Evolutionary conservation across 352 stramenopile species (phyloP), one percentile per base, ranked within the genome.

Genomic region (Phytopythium aichiense): DNA sequence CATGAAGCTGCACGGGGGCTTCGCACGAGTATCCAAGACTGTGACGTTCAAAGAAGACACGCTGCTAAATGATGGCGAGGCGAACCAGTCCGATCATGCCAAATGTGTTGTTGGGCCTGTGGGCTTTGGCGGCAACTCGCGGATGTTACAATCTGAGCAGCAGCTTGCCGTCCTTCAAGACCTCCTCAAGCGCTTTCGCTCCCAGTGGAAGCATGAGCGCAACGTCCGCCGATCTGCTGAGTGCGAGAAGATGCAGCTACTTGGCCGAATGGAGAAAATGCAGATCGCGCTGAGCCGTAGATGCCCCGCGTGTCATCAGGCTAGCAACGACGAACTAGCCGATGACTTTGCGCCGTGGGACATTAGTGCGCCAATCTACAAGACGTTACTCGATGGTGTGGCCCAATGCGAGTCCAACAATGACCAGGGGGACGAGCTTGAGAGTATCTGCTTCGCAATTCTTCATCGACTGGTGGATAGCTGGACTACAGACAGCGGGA

Each of bases 401-500:
- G 49, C 61, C 11, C 46, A 64, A 0, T 71, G 64, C 0, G 61
- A 66, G 31, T 63, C 49, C 20, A 71, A 67, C 57, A 69, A 85
- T 15, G 71, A 81, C 20, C 66, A 83, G 23, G 58, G 57, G 33
- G 78, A 60, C 20, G 55, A 87, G 46, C 66, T 71, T 8, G 81
- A 90, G 38, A 64, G 77, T 23, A 63, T 84, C 12, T 90, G 77
- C 64, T 90, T 88, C 49, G 79, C 74, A 31, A 73, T 87, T 63
- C 64, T 90, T 40, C 74, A 72, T 4, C 73, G 73, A 0, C 64
- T 91, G 35, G 68, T 88, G 42, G 78, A 86, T 58, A 87, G 61
- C 63, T 89, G 81, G 79, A 88, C 81, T 18, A 77, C 72, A 20
- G 81, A 91, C 67, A 87, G 84, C 31, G 68, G 79, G n/a, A 89